Conservation (phyloP, 1,284 basidiomycete species). For the Microbotryum saponariae region DNA sequence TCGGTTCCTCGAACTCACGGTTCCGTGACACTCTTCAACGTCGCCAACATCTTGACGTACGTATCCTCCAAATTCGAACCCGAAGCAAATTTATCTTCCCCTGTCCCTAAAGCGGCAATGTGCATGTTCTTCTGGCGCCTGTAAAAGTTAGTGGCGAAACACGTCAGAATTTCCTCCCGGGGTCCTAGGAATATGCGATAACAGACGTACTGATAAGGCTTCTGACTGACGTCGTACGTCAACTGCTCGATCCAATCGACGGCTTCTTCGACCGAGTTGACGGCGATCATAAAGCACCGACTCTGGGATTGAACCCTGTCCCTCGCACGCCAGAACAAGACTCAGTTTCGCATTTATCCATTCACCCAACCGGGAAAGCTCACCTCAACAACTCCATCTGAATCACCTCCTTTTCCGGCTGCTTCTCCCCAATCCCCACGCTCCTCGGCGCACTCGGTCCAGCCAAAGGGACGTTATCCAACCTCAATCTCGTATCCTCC, state of each 20-base stretch:
- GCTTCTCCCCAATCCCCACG: conserved; percentile 18
- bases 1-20: not conserved
- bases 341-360: too few relatives aligned
- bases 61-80: conserved; percentile 29
- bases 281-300: conserved; percentile 21
- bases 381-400: conserved; percentile 23
- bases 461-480: not conserved
- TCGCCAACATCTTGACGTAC: conserved; percentile 31
- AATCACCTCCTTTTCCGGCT: conserved; percentile 17
- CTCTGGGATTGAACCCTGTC: conserved; percentile 13
- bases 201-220: conserved; percentile 31
- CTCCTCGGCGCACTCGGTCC: not conserved
- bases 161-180: not conserved
- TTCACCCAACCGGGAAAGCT: not conserved
- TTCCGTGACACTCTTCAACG: conserved; percentile 27
- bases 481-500: not conserved
- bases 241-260: conserved; percentile 33
- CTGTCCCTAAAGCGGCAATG: conserved; percentile 24
- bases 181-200: not conserved
- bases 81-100: conserved; percentile 21
- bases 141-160: not conserved
- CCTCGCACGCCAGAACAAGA: too few relatives aligned
- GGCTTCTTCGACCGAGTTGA: conserved; percentile 21
- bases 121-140: conserved; percentile 31
- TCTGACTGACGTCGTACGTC: conserved; percentile 29